A percentile compares a stretch with the other conserved stretches of the same genome.
phyloP scores from a whole-genome alignment of 176 grass and related monocot species.

The Microstegium vimineum region DNA sequence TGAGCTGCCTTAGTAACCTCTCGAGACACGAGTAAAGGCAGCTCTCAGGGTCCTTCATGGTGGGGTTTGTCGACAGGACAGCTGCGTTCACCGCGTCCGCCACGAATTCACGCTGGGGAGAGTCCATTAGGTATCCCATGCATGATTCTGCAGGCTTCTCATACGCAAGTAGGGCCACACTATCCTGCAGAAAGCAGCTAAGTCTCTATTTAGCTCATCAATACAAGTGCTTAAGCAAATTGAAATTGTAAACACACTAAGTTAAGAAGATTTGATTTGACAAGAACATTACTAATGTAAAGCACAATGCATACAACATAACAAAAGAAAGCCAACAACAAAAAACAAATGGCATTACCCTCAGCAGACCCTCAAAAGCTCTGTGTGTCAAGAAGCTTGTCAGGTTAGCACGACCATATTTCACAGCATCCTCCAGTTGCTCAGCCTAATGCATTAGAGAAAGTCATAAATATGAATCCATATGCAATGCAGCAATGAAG shows the following conservation, averaged over 20 bases:
- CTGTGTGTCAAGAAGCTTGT: constrained; percentile 68
- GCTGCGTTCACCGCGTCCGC: constrained; percentile 83
- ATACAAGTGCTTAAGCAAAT: not conserved
- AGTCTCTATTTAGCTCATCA: constrained; percentile 9
- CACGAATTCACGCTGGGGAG: constrained; percentile 74
- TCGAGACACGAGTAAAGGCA: constrained; percentile 80
- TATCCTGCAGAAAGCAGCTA: constrained; percentile 54
- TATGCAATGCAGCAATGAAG: not conserved
- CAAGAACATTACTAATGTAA: not conserved
- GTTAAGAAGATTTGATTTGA: constrained; percentile 16
- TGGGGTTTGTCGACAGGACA: constrained; percentile 69
- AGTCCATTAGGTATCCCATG: constrained; percentile 72
- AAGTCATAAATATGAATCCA: not conserved
- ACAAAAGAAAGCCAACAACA: constrained; percentile 3
- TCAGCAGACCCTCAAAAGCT: constrained; percentile 59
- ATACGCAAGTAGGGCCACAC: constrained; percentile 71
- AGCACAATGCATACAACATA: constrained; percentile 2
- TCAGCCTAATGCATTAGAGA: constrained; percentile 49
- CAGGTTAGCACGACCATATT: constrained; percentile 65
- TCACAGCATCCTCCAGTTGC: constrained; percentile 70
- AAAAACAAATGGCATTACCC: constrained; percentile 45
- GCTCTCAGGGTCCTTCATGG: constrained; percentile 58
- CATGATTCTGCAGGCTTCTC: constrained; percentile 64
- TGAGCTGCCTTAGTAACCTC: constrained; percentile 89
- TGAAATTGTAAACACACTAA: not conserved